Base-by-base conservation (phyloP, 192 early-diverging fungal genomes). In the Linnemannia schmuckeri region DNA sequence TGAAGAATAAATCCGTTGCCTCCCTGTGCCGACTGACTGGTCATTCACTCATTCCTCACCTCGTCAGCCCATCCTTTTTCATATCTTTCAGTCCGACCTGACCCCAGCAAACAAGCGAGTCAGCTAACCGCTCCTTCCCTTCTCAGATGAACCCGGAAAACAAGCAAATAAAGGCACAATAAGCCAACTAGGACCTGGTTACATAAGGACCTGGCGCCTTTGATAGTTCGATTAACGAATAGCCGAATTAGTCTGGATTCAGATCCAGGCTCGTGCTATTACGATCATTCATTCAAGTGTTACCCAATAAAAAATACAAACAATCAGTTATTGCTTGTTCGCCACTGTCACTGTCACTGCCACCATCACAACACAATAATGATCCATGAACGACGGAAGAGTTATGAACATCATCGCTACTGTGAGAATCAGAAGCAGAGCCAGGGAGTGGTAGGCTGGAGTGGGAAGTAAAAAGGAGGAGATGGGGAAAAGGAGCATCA, bases 191-290 rank as follows among this genome's bases (percentile, higher is more conserved):
- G 55, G 55, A 57, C 55, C n/a, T 57, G 55, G 37, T 37, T 37
- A 27, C 5, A 57, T 27, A 7, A 3, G 55, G 8, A 57, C 55
- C 55, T 57, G 55, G n/a, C 2, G 55, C 55, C 52, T 18, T 27
- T 6, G 18, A 52, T 5, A 44, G 10, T 69, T 10, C 15, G 5
- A 33, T 22, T 17, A 41, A 27, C n/a, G n/a, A 27, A 8, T 57
- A 18, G n/a, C 8, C 17, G 22, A 18, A 10, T 57, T 33, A 52
- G 44, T 37, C 47, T 30, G 33, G 52, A 75, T 75, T 54, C 74
- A 49, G 52, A 75, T 47, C 52, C 52, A 54, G 74, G 74, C 9
- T 33, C 52, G 33, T 75, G 74, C 35, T 57, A 52, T 75, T 30
- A 55, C 57, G 6, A 4, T 5, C 18, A 15, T 5, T 18, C 49